Base-by-base conservation (phyloP, 768 basidiomycete genomes). In the Baorangia bicolor region DNA sequence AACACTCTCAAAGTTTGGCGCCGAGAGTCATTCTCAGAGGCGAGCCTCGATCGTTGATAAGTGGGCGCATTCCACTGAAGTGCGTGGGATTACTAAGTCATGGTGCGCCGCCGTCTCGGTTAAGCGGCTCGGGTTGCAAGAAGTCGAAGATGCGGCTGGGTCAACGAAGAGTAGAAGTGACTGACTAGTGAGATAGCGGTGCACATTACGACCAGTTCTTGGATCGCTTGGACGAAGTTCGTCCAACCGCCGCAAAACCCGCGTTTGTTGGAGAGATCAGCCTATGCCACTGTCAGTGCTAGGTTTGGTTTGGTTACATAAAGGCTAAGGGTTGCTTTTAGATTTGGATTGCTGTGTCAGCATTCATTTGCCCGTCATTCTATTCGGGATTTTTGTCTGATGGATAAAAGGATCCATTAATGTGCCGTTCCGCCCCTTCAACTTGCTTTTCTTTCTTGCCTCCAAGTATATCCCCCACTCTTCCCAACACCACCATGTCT, bases 401-500 rank as follows among this genome's bases (percentile, higher is more conserved):
- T 18, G 34, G 47, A 62, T 68, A 66, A 66, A 66, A 66, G 51
- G 60, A 12, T 20, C 38, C n/a, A n/a, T n/a, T n/a, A 21, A 16
- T 34, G 23, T 20, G 23, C 10, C 39, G 11, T 44, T 18, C 18
- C 0, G 2, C 2, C 2, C 18, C n/a, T n/a, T 23, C 46, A 39
- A 41, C 30, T 18, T 5, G 7, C 21, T 35, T 46, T 21, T 51
- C 28, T 31, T 53, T 51, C 34, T 27, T 25, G 49, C 47, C 18
- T 21, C 14, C 33, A 16, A 37, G 7, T 28, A 13, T 16, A 23
- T 7, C 21, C 13, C 40, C 20, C 51, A 14, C 31, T 6, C 11
- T 23, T 27, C 14, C 33, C 31, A 5, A 0, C 23, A 45, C 38
- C 49, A 56, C 44, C 57, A 75, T 76, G 74, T 64, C 74, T n/a